Percentiles rank a stretch among this genome's conserved stretches.
Conservation (phyloP, 2,329 filamentous ascomycete genomes). For the Fusarium sp. region DNA sequence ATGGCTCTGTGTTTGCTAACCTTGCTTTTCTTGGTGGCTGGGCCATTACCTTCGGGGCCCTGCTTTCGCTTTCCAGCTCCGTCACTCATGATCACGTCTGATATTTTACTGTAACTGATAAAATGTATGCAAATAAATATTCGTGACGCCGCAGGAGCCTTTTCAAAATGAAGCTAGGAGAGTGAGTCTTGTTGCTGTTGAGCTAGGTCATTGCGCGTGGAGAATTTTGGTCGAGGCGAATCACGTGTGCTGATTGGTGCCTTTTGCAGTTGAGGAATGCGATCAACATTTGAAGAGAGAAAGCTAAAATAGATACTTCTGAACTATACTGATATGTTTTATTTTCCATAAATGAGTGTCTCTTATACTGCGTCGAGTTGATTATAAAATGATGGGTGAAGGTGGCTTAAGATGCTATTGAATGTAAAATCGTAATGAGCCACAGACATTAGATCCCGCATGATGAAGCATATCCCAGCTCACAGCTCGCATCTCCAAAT, state of each 20-base stretch:
- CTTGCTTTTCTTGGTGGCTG: conserved; percentile 53
- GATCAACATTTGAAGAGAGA: not conserved
- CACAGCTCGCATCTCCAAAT: not conserved
- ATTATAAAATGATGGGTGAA: not conserved
- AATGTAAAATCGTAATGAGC: not conserved
- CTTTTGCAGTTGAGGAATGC: not conserved
- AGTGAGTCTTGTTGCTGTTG: conserved; percentile 1
- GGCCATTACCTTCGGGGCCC: conserved; percentile 41
- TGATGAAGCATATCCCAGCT: not conserved
- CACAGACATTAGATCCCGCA: not conserved
- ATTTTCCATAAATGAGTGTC: not conserved
- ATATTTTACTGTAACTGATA: not conserved
- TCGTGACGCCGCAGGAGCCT: not conserved
- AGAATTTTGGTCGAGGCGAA: conserved; percentile 32
- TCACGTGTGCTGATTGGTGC: conserved; percentile 26
- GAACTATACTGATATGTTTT: not conserved
- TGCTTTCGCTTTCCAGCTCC: conserved; percentile 50
- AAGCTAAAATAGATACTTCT: not conserved
- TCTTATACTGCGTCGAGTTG: not conserved
- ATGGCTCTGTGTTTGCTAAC: conserved; percentile 39
- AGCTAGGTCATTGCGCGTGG: conserved; percentile 19
- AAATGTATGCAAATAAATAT: not conserved
- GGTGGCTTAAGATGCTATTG: not conserved
- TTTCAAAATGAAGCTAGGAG: not conserved
- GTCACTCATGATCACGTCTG: conserved; percentile 43